Percentiles rank a stretch among this genome's conserved stretches.
Evolutionary conservation across 257 asterid genomes (phyloP).

Genomic region (Primulina huaijiensis): DNA sequence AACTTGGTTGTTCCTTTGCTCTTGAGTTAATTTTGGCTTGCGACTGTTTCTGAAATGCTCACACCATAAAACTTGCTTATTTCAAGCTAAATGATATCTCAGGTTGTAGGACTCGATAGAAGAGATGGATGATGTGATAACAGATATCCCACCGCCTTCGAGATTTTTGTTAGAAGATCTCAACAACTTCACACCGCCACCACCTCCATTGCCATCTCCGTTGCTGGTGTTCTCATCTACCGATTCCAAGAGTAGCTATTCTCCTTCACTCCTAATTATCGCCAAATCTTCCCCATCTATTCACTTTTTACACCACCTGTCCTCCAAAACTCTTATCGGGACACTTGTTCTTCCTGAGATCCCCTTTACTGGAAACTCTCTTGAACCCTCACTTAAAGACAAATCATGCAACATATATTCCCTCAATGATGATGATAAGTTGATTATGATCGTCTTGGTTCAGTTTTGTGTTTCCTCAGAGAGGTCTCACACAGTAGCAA

Average conservation of each 20-base stretch:
- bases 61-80: conserved; percentile 9
- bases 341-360: conserved; percentile 77
- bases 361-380: conserved; percentile 66
- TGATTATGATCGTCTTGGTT: conserved; percentile 56
- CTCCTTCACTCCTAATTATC: conserved; percentile 72
- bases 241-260: conserved; percentile 39
- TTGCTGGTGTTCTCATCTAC: conserved; percentile 57
- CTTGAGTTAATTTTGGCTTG: conserved; percentile 7
- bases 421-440: conserved; percentile 43
- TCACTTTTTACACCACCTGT: conserved; percentile 59
- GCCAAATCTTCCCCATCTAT: conserved; percentile 77
- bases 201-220: conserved; percentile 73
- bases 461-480: conserved; percentile 72
- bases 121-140: conserved; percentile 89
- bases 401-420: conserved; percentile 83
- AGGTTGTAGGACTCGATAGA: conserved; percentile 25
- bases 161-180: conserved; percentile 84
- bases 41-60: conserved; percentile 12
- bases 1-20: neutral
- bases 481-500: conserved; percentile 74
- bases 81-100: conserved; percentile 26
- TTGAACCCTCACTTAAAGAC: conserved; percentile 58
- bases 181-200: conserved; percentile 81
- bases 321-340: conserved; percentile 64
- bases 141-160: conserved; percentile 93